These are phyloP conservation scores for Pouteria campechiana DNA, from an alignment of 179 eudicot genomes.

Conservation along the genomic window DNA sequence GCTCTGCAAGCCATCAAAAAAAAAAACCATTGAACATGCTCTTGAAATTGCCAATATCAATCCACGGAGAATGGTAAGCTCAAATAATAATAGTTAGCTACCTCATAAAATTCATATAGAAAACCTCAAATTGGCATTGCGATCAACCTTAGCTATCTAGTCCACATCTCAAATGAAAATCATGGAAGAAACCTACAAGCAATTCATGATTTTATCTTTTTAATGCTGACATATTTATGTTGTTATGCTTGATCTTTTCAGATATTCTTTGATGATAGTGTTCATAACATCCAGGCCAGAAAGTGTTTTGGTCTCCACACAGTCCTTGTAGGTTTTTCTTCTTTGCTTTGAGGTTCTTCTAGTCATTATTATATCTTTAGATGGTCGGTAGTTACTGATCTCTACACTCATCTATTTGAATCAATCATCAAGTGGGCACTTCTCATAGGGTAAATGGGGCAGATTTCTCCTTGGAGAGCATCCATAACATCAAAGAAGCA, in stretches of 20 bases:
- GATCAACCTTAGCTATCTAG: neutral
- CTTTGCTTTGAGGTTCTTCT: too few species aligned
- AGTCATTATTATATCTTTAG: too few species aligned
- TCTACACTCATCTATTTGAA: neutral
- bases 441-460: constrained; percentile 71
- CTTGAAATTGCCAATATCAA: constrained; percentile 54
- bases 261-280: constrained; percentile 91
- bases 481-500: constrained; percentile 79
- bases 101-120: neutral
- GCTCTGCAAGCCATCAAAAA: constrained; percentile 72
- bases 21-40: constrained; percentile 57
- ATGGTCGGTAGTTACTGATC: too few species aligned
- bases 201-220: neutral
- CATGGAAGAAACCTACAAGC: too few species aligned
- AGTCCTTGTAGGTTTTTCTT: constrained; percentile 46
- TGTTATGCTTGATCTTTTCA: constrained; percentile 12
- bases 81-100: too few species aligned
- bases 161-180: neutral
- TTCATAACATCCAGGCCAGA: constrained; percentile 72
- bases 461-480: constrained; percentile 76
- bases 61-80: constrained; percentile 73
- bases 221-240: neutral
- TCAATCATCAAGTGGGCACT: constrained; percentile 46
- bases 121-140: neutral
- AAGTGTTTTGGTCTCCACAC: constrained; percentile 82